These are phyloP conservation scores for Nepenthes mirabilis DNA, from an alignment of 148 eudicot species.

Conservation along the genomic window DNA sequence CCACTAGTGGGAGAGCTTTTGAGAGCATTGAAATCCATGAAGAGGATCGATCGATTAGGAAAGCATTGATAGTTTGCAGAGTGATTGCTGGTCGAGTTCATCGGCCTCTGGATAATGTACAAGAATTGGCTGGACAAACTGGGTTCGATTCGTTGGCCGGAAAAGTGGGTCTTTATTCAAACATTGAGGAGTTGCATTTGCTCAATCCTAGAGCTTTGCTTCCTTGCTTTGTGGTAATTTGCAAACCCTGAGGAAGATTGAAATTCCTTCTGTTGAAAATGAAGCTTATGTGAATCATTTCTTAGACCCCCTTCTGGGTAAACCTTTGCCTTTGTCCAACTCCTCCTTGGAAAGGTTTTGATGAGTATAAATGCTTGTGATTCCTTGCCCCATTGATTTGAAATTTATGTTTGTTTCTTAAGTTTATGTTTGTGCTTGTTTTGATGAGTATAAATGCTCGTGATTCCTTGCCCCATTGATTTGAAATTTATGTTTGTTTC, in stretches of 20 bases:
- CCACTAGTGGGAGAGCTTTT: constrained; percentile 90
- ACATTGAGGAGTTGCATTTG: constrained; percentile 91
- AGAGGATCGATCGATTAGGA: constrained; percentile 33
- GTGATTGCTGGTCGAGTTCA: constrained; percentile 99
- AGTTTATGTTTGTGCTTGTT: not conserved
- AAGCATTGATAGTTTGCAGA: constrained; percentile 84
- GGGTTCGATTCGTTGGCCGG: constrained; percentile 99
- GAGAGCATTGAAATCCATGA: constrained; percentile 37
- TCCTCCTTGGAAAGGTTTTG: constrained; percentile 5
- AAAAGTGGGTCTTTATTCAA: constrained; percentile 83
- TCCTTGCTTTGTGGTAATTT: constrained; percentile 95
- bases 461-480: too few relatives aligned
- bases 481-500: too few relatives aligned
- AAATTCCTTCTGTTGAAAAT: too few relatives aligned
- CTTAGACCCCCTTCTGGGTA: too few relatives aligned
- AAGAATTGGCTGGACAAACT: constrained; percentile 64
- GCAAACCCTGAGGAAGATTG: constrained; percentile 35
- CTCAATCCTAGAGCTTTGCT: constrained; percentile 86
- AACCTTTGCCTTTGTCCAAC: constrained; percentile 5
- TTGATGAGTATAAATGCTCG: not conserved
- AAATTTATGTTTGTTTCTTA: too few relatives aligned
- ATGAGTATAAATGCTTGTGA: too few relatives aligned
- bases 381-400: too few relatives aligned
- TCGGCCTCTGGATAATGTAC: constrained; percentile 75
- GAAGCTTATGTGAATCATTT: not conserved